Percentiles rank a stretch among this genome's conserved stretches.
Conservation (phyloP, 192 early-diverging fungal species). For the Umbelopsis sp. region DNA sequence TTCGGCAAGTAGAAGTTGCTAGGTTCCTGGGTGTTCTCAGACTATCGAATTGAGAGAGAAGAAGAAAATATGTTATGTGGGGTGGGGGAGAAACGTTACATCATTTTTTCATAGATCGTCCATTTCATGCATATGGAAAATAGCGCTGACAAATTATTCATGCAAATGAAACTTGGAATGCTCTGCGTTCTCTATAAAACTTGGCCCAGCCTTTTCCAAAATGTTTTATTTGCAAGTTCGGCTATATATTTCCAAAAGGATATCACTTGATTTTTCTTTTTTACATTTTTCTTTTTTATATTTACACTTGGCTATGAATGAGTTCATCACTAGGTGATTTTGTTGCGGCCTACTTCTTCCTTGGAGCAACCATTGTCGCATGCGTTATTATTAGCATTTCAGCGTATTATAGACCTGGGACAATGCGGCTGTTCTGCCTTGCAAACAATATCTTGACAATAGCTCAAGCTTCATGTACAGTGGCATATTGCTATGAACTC, state of each 20-base stretch:
- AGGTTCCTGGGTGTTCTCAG: slow-evolving; percentile 9
- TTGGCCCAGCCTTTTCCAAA: background rate
- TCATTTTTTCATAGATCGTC: slow-evolving; percentile 6
- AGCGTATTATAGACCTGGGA: background rate
- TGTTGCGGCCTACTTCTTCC: background rate
- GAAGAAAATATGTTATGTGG: slow-evolving; percentile 11
- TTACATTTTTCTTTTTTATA: slow-evolving; percentile 6
- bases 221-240: background rate
- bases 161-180: slow-evolving; percentile 10
- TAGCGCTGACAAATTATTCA: slow-evolving; percentile 6
- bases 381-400: background rate
- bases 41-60: slow-evolving; percentile 10
- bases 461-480: background rate
- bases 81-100: background rate
- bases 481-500: background rate
- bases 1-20: slow-evolving; percentile 10
- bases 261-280: slow-evolving; percentile 4
- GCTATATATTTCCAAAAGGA: slow-evolving; percentile 10
- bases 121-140: slow-evolving; percentile 11
- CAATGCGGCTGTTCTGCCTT: background rate
- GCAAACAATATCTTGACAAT: background rate
- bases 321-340: background rate
- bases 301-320: slow-evolving; percentile 8
- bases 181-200: slow-evolving; percentile 4
- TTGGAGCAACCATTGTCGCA: background rate